Percentiles rank a stretch among this genome's conserved stretches.
Evolutionary conservation across 2,329 filamentous ascomycete species (phyloP).

Genomic region (Cordyceps farinosa): DNA sequence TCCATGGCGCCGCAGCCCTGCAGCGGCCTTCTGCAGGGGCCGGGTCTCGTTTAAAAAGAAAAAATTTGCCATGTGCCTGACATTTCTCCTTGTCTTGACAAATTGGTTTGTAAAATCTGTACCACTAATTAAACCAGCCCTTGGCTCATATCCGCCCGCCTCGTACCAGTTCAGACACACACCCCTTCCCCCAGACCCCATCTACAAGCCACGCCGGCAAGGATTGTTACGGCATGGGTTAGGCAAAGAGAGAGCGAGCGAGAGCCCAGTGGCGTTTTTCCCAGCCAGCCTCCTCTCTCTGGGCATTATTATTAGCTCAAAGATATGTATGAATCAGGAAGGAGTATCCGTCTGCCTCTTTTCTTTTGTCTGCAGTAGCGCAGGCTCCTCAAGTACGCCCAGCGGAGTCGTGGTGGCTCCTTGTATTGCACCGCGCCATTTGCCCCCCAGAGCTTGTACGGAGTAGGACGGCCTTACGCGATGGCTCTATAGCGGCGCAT

Average conservation of each 20-base stretch:
- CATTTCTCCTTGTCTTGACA: neutral
- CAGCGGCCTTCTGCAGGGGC: neutral
- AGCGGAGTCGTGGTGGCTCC: neutral
- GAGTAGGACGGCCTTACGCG: neutral
- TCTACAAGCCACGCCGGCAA: constrained; percentile 3
- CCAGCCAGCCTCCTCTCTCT: neutral
- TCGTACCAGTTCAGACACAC: neutral
- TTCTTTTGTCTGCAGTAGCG: neutral
- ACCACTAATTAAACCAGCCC: neutral
- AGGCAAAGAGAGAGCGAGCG: neutral
- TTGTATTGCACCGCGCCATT: neutral
- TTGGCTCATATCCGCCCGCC: neutral
- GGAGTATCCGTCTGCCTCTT: neutral
- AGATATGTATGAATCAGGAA: constrained; percentile 12
- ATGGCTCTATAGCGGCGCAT: neutral
- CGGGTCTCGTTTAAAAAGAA: neutral
- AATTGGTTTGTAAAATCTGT: neutral
- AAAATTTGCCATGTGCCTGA: neutral
- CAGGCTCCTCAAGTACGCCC: neutral
- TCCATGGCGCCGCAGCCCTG: neutral
- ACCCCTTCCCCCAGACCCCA: neutral
- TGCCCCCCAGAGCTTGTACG: neutral
- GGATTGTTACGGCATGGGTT: neutral
- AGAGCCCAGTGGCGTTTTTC: neutral
- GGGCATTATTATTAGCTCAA: neutral